Evolutionary conservation across 805 yeast species (phyloP).

Genomic region (Saturnispora besseyi): DNA sequence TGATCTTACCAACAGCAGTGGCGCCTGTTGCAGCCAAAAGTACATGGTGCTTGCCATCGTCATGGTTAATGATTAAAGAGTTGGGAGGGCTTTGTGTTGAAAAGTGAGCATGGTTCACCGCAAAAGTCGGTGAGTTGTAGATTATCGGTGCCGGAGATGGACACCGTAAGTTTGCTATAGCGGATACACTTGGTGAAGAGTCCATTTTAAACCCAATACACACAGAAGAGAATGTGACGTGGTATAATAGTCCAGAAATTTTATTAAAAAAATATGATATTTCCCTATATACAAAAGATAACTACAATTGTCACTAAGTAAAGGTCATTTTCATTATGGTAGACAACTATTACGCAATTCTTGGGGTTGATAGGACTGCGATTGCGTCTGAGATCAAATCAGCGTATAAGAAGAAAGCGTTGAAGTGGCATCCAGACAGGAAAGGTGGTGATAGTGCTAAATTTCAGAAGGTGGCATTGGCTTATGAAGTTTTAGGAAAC

Average conservation of each 20-base stretch:
- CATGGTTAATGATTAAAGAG: conserved; percentile 34
- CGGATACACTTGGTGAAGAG: conserved; percentile 44
- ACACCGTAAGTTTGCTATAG: conserved; percentile 50
- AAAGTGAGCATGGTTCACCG: background rate
- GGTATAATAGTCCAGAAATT: background rate
- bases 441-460: conserved; percentile 75
- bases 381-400: conserved; percentile 56
- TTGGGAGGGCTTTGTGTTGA: background rate
- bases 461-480: conserved; percentile 69
- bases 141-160: conserved; percentile 71
- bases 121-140: conserved; percentile 11
- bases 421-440: conserved; percentile 73
- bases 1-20: conserved; percentile 41
- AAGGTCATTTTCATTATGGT: background rate
- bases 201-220: conserved; percentile 10
- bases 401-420: conserved; percentile 69
- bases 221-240: background rate
- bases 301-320: background rate
- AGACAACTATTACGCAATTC: conserved; percentile 41
- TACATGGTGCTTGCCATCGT: conserved; percentile 49
- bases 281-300: background rate
- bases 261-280: background rate
- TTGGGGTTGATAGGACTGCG: conserved; percentile 48
- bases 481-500: conserved; percentile 76
- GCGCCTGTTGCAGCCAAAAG: conserved; percentile 54